phyloP scores from a whole-genome alignment of 2,329 filamentous ascomycete genomes.

The Lithohypha guttulata region DNA sequence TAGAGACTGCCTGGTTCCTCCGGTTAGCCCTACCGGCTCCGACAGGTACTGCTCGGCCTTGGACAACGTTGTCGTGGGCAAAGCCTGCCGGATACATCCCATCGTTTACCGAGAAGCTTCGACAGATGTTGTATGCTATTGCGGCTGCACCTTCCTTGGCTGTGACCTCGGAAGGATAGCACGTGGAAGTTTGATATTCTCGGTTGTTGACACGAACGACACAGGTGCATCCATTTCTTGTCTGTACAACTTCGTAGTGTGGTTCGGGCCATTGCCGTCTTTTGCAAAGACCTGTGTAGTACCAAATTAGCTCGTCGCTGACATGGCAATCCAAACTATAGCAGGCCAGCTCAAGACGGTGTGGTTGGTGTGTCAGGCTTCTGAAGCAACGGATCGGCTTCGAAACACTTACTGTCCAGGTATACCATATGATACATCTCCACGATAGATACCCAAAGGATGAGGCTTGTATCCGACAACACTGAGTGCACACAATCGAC shows the following conservation, averaged over 20 bases:
- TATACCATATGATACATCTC: constrained; percentile 23
- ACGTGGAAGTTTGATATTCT: constrained; percentile 84
- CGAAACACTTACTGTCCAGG: constrained; percentile 22
- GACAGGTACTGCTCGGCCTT: constrained; percentile 54
- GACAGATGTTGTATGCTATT: constrained; percentile 93
- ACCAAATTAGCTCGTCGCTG: too few species aligned
- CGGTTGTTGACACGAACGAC: constrained; percentile 91
- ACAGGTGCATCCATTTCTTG: constrained; percentile 62
- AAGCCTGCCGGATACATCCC: constrained; percentile 62
- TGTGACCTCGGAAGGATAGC: constrained; percentile 69
- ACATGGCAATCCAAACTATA: too few species aligned
- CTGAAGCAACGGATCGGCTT: too few species aligned
- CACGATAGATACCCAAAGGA: constrained; percentile 10
- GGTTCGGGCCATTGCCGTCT: constrained; percentile 90
- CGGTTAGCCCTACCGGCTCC: constrained; percentile 43
- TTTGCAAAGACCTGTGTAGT: constrained; percentile 70
- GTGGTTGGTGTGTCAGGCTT: too few species aligned
- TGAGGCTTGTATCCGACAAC: constrained; percentile 3
- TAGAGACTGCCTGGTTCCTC: constrained; percentile 38
- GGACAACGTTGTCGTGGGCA: constrained; percentile 44
- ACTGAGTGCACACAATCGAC: not conserved
- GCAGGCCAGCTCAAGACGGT: too few species aligned
- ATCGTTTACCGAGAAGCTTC: constrained; percentile 93
- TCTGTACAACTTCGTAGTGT: constrained; percentile 64
- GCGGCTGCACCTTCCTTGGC: constrained; percentile 90